Conservation (phyloP, 768 basidiomycete species). For the Suillus subluteus region DNA sequence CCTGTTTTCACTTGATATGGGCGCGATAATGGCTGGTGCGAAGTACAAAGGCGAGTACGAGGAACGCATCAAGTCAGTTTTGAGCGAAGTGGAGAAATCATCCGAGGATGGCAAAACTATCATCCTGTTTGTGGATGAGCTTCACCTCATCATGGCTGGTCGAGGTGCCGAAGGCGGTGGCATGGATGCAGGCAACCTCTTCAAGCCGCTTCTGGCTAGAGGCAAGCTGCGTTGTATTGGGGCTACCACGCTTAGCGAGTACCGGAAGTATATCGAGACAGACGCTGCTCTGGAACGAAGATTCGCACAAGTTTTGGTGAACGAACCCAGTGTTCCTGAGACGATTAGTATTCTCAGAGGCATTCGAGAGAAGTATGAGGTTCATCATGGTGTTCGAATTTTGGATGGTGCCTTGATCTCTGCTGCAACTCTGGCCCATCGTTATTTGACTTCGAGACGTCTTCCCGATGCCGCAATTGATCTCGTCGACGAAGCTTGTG, state of each 20-base stretch:
- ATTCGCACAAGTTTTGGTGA: slow-evolving; percentile 92
- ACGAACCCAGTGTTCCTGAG: slow-evolving; percentile 87
- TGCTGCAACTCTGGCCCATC: slow-evolving; percentile 90
- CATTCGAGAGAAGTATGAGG: slow-evolving; percentile 92
- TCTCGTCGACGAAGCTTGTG: slow-evolving; percentile 90
- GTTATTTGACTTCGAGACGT: slow-evolving; percentile 83
- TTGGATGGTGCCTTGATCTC: slow-evolving; percentile 85
- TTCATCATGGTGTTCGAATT: slow-evolving; percentile 90
- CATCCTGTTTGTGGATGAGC: slow-evolving; percentile 94
- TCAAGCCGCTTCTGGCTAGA: slow-evolving; percentile 90
- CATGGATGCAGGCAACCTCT: slow-evolving; percentile 92
- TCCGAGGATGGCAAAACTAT: slow-evolving; percentile 75
- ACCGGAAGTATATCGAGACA: slow-evolving; percentile 91
- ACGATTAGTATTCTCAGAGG: slow-evolving; percentile 94
- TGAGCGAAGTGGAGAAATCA: slow-evolving; percentile 92
- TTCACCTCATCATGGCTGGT: slow-evolving; percentile 93
- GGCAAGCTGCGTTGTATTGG: slow-evolving; percentile 82
- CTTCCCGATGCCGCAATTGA: slow-evolving; percentile 90
- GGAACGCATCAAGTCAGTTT: slow-evolving; percentile 90
- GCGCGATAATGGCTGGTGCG: slow-evolving; percentile 91
- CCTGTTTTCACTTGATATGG: slow-evolving; percentile 90
- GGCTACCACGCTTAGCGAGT: slow-evolving; percentile 91
- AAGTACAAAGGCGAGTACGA: slow-evolving; percentile 97
- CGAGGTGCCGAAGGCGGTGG: slow-evolving; percentile 81
- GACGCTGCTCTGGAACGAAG: slow-evolving; percentile 90